Base-by-base conservation (phyloP, 2,329 filamentous ascomycete species). In the Neofusicoccum parvum region DNA sequence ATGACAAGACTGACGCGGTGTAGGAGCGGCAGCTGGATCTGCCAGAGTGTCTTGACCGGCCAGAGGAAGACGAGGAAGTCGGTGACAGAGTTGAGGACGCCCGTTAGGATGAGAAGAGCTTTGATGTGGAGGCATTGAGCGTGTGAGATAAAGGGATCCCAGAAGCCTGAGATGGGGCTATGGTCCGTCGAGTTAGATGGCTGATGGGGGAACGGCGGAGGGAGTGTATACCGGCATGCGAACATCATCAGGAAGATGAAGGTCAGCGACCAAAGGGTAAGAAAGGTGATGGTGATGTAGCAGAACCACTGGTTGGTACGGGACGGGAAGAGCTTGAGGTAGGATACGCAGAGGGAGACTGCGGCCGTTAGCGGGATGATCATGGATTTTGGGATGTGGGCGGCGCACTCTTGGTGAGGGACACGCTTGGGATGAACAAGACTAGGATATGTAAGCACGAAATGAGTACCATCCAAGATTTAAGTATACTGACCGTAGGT, bases 31-130 rank as follows among this genome's bases (percentile, higher is more conserved):
- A 75, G 68, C 15, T 68, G 69, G 7, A 76, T 69, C 1, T 65
- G 69, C 27, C 71, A 66, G 6, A 76, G 70, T 41, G 74, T 71
- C 41, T 69, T 69, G 1, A 71, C 72, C 0, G 74, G 74, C 73
- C 74, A 76, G 3, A 75, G 69, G 67, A 74, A 76, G 32, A 76
- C 70, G 6, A 74, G 34, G 34, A 76, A 75, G 65, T 77, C 75
- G 62, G 72, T 76, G 5, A 74, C 50, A 58, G 70, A 74, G 56
- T 76, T 76, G 50, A 75, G 43, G 4, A 69, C 71, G 10, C 72
- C 72, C 27, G 73, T 68, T 4, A 69, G 64, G 9, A 74, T 60
- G 5, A 74, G 63, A 1, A 70, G 69, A n/a, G 66, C 62, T 11
- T 70, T 68, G 60, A 71, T 68, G 49, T 75, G 68, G 34, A 75